Evolutionary conservation across 2,329 filamentous ascomycete species (phyloP).

Genomic region (Stagonosporopsis cucurbitacearum): DNA sequence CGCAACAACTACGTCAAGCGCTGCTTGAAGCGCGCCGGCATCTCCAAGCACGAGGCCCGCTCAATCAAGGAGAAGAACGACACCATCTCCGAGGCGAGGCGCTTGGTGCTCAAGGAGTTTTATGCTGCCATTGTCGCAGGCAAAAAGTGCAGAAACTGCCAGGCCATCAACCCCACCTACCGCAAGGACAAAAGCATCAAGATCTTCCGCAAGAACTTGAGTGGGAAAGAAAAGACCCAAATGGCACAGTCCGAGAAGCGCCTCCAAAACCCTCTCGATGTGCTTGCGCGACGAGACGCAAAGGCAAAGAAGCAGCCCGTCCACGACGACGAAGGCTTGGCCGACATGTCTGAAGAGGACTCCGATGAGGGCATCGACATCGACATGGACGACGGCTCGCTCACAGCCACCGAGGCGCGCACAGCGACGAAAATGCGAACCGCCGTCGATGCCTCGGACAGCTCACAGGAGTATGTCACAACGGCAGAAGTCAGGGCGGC

Average conservation of each 20-base stretch:
- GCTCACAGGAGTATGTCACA: conserved; percentile 75
- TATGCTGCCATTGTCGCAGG: conserved; percentile 72
- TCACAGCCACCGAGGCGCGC: conserved; percentile 57
- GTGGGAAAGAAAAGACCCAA: conserved; percentile 74
- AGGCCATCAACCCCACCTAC: conserved; percentile 68
- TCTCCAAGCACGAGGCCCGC: conserved; percentile 52
- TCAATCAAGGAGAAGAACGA: conserved; percentile 75
- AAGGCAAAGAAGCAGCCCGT: conserved; percentile 53
- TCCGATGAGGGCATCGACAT: conserved; percentile 48
- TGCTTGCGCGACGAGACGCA: conserved; percentile 59
- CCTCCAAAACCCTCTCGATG: conserved; percentile 72
- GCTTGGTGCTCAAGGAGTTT: conserved; percentile 80
- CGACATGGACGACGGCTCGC: conserved; percentile 55
- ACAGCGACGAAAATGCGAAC: conserved; percentile 51
- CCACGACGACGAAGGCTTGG: conserved; percentile 72
- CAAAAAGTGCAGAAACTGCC: conserved; percentile 72
- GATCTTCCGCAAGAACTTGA: conserved; percentile 85
- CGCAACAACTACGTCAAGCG: conserved; percentile 74
- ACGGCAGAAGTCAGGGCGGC: conserved; percentile 83
- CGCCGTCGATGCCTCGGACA: conserved; percentile 38
- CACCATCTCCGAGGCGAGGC: conserved; percentile 77
- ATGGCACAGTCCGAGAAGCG: conserved; percentile 76
- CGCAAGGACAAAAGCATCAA: conserved; percentile 92
- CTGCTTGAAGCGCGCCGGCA: conserved; percentile 68
- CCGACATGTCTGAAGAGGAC: conserved; percentile 62